These are phyloP conservation scores for Austroboletus niveus DNA, from an alignment of 1,284 basidiomycete species.

Conservation along the genomic window DNA sequence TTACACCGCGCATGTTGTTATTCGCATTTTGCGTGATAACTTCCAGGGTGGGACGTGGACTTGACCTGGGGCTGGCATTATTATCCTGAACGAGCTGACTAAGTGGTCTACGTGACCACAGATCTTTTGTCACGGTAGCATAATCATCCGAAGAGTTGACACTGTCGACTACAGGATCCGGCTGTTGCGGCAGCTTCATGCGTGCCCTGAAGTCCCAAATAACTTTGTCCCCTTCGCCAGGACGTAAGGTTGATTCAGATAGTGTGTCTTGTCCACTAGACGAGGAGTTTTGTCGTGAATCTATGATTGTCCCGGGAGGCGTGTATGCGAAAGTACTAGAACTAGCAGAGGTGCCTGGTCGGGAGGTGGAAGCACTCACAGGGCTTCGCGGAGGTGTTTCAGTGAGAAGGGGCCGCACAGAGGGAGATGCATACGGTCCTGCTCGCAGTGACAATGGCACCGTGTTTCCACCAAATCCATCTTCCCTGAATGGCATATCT, in stretches of 20 bases:
- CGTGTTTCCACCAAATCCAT: constrained; percentile 23
- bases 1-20: constrained; percentile 16
- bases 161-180: constrained; percentile 21
- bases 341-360: constrained; percentile 30
- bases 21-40: constrained; percentile 28
- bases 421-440: constrained; percentile 23
- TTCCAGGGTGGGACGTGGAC: constrained; percentile 32
- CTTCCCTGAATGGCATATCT: constrained; percentile 30
- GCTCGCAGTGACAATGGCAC: constrained; percentile 30
- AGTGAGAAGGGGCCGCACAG: constrained; percentile 19
- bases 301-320: constrained; percentile 23
- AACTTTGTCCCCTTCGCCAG: constrained; percentile 31
- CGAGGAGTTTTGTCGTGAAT: constrained; percentile 29
- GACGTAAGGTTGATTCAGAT: constrained; percentile 32
- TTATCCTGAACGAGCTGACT: constrained; percentile 30
- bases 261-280: constrained; percentile 33
- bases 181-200: constrained; percentile 16
- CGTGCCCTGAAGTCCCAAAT: constrained; percentile 30
- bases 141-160: constrained; percentile 29
- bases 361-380: constrained; percentile 47
- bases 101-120: constrained; percentile 33
- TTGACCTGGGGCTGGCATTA: constrained; percentile 16
- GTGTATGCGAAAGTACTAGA: constrained; percentile 24
- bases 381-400: constrained; percentile 59
- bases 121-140: constrained; percentile 28